Conservation (phyloP, 1,139 yeast genomes). For the Blastobotrys ciferrii region DNA sequence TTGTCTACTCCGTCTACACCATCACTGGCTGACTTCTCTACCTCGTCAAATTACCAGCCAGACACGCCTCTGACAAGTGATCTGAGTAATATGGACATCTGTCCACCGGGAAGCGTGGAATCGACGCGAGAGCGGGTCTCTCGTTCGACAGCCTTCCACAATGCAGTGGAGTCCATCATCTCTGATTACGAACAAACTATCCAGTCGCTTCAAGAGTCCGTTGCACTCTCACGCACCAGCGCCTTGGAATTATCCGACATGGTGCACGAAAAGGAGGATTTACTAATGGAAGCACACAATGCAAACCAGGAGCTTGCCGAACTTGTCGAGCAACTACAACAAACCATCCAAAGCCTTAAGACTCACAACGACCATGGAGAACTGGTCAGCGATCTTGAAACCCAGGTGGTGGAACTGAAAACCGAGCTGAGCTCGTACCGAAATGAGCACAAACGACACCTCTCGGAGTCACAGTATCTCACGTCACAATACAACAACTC, state of each 20-base stretch:
- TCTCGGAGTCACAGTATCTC: constrained; percentile 27
- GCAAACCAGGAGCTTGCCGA: constrained; percentile 19
- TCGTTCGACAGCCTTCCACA: constrained; percentile 24
- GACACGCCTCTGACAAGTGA: not conserved
- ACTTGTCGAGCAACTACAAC: constrained; percentile 18
- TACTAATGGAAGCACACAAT: constrained; percentile 16
- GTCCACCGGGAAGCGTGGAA: constrained; percentile 14
- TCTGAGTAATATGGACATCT: constrained; percentile 6
- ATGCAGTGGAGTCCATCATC: constrained; percentile 26
- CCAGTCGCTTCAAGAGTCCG: constrained; percentile 23
- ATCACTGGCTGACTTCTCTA: not conserved
- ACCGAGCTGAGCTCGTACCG: constrained; percentile 23
- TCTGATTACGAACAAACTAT: constrained; percentile 30
- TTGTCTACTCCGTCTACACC: constrained; percentile 8
- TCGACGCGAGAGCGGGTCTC: constrained; percentile 21
- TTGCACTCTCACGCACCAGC: constrained; percentile 18
- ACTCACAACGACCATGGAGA: constrained; percentile 8
- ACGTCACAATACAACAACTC: constrained; percentile 27
- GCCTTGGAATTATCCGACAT: constrained; percentile 18
- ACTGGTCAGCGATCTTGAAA: constrained; percentile 9
- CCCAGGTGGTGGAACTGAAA: constrained; percentile 15
- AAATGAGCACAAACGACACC: constrained; percentile 25
- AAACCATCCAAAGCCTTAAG: constrained; percentile 11
- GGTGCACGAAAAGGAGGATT: constrained; percentile 15
- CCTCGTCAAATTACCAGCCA: constrained; percentile 2